Base-by-base conservation (phyloP, 768 basidiomycete genomes). In the Lactarius indigo region DNA sequence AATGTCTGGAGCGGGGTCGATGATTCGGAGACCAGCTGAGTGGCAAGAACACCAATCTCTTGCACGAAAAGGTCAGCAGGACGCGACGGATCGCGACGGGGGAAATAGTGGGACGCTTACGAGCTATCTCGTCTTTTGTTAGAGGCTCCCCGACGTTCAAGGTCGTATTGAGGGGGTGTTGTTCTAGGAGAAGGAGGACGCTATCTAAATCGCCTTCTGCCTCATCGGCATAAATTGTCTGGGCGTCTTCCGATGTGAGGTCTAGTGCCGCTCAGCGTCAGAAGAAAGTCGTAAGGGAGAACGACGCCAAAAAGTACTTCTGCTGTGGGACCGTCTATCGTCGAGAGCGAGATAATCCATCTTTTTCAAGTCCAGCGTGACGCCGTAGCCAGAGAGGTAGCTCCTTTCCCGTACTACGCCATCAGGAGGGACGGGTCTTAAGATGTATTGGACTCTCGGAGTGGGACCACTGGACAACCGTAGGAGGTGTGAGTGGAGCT, bases 341-440 rank as follows among this genome's bases (percentile, higher is more conserved):
- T 99, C 97, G 9, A 98, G 79, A 5, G 90, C 94, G 13, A 98
- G 84, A 74, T 98, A 99, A 72, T 99, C 97, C 83, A 87, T 97
- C 79, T 96, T 97, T 81, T 99, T 98, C 71, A 99, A 77, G 71
- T 96, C 94, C 61, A 98, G 79, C 26, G 90, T 83, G 8, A 96
- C 96, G 3, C 97, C 96, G 71, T 94, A 99, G 5, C 96, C 96
- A 3, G 90, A 87, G 9, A 99, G 79, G 72, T 83, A 81, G 66
- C 77, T 83, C 5, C 75, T 70, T 0, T 71, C 72, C 0, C 71
- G 59, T 23, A 71, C 72, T 0, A 73, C 68, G 13, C 64, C 64
- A 5, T 63, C 62, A 1, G 84, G 79, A 3, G 89, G 87, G 5
- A 84, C 78, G 64, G 87, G 85, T n/a, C 94, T 84, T 59, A 94